phyloP scores from a whole-genome alignment of 805 yeast genomes.

The Saccharomycopsis fodiens region DNA sequence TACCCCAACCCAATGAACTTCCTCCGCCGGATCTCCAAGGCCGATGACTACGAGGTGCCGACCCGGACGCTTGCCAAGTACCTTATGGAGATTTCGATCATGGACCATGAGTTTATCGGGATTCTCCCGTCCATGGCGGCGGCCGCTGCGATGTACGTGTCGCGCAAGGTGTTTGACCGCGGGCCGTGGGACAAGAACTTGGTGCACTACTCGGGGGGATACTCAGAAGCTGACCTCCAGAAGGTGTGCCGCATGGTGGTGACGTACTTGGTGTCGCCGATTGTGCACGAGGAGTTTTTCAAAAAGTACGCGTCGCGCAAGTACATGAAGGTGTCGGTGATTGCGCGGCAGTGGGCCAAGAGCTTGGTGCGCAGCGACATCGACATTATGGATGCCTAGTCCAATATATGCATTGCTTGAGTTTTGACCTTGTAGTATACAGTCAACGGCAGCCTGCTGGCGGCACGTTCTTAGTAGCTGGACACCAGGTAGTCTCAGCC shows the following conservation, averaged over 20 bases:
- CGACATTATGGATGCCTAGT: constrained; percentile 19
- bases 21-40: constrained; percentile 79
- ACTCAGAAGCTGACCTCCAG: constrained; percentile 60
- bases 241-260: constrained; percentile 69
- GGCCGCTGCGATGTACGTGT: constrained; percentile 83
- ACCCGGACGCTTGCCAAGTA: constrained; percentile 83
- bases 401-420: not conserved
- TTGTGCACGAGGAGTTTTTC: constrained; percentile 86
- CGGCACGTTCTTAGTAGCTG: not conserved
- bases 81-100: constrained; percentile 65
- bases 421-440: not conserved
- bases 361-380: constrained; percentile 34
- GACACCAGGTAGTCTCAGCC: not conserved
- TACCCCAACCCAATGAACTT: constrained; percentile 90
- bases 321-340: constrained; percentile 76
- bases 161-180: constrained; percentile 64
- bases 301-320: constrained; percentile 86
- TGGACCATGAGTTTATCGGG: constrained; percentile 70
- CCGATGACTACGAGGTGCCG: constrained; percentile 81
- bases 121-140: constrained; percentile 69
- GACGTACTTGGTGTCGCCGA: constrained; percentile 71
- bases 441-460: not conserved
- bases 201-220: constrained; percentile 89
- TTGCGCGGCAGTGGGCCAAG: constrained; percentile 80
- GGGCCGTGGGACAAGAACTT: constrained; percentile 79